Evolutionary conservation across 176 grass and related monocot genomes (phyloP).

Genomic region (Triticum aestivum): DNA sequence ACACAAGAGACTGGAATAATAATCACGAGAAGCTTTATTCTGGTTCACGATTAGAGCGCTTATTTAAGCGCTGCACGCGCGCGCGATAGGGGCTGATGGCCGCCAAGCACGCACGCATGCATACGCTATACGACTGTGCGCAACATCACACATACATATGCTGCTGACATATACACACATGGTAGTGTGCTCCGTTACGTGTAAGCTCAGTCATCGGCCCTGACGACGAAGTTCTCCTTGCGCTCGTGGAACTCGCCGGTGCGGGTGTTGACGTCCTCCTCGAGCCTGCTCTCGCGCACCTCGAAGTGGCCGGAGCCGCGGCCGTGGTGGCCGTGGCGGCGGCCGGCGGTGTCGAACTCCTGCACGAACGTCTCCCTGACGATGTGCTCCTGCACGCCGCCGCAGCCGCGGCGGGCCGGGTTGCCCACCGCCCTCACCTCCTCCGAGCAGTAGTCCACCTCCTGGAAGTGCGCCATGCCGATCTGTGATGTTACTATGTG

Average conservation of each 20-base stretch:
- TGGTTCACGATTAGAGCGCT: background rate
- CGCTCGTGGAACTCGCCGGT: slow-evolving; percentile 56
- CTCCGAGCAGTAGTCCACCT: slow-evolving; percentile 48
- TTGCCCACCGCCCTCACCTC: slow-evolving; percentile 41
- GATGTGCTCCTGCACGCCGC: slow-evolving; percentile 26
- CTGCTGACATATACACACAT: background rate
- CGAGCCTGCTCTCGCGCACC: slow-evolving; percentile 37
- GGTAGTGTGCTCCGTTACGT: background rate
- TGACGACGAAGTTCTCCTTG: slow-evolving; percentile 35
- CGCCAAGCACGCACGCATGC: background rate
- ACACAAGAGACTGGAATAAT: background rate
- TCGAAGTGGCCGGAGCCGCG: slow-evolving; percentile 22
- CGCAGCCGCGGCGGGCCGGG: slow-evolving; percentile 11
- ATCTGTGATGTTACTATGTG: background rate
- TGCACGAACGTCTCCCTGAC: slow-evolving; percentile 40
- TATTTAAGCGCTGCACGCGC: slow-evolving; percentile 12
- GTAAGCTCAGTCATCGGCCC: slow-evolving; percentile 23
- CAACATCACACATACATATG: background rate
- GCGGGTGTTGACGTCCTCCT: slow-evolving; percentile 45
- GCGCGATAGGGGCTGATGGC: no score
- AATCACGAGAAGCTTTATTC: slow-evolving; percentile 4
- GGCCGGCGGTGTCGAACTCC: slow-evolving; percentile 35
- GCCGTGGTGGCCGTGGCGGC: background rate
- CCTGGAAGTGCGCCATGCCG: slow-evolving; percentile 36
- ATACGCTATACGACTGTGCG: background rate